Evolutionary conservation across 805 yeast species (phyloP).

Genomic region (Candida corydali): DNA sequence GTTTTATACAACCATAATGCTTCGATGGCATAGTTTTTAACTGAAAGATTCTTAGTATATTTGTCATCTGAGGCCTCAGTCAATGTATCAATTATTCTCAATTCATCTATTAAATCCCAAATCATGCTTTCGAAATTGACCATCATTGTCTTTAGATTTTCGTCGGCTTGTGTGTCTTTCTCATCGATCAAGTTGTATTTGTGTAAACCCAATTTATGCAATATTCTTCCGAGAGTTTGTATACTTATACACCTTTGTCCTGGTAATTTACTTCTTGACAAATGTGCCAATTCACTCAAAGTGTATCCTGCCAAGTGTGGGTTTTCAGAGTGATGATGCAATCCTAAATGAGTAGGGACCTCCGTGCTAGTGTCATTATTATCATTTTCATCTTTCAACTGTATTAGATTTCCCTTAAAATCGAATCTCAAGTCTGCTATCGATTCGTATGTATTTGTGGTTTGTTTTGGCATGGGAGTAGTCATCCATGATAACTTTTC

Average conservation of each 20-base stretch:
- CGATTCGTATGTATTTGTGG: slow-evolving; percentile 44
- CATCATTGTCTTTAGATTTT: slow-evolving; percentile 19
- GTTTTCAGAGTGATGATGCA: slow-evolving; percentile 88
- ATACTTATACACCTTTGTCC: slow-evolving; percentile 86
- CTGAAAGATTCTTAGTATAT: slow-evolving; percentile 62
- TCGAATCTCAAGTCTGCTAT: slow-evolving; percentile 80
- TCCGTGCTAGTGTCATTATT: slow-evolving; percentile 13
- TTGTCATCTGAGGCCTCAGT: slow-evolving; percentile 66
- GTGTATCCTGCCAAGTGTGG: slow-evolving; percentile 95
- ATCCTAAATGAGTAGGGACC: slow-evolving; percentile 58
- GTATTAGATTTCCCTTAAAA: slow-evolving; percentile 73
- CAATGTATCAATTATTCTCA: slow-evolving; percentile 61
- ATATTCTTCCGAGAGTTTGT: slow-evolving; percentile 79
- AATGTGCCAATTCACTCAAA: slow-evolving; percentile 71
- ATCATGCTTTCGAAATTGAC: slow-evolving; percentile 48
- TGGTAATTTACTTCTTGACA: slow-evolving; percentile 72
- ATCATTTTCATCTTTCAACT: slow-evolving; percentile 23
- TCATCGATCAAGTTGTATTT: slow-evolving; percentile 47
- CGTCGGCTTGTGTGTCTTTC: slow-evolving; percentile 19
- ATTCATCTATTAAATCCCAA: slow-evolving; percentile 68
- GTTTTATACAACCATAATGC: slow-evolving; percentile 86
- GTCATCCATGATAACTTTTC: slow-evolving; percentile 91
- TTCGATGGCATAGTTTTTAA: slow-evolving; percentile 79
- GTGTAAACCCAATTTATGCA: slow-evolving; percentile 72
- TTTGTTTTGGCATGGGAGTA: slow-evolving; percentile 46